Conservation (phyloP, 768 basidiomycete genomes). For the Mycena pura region DNA sequence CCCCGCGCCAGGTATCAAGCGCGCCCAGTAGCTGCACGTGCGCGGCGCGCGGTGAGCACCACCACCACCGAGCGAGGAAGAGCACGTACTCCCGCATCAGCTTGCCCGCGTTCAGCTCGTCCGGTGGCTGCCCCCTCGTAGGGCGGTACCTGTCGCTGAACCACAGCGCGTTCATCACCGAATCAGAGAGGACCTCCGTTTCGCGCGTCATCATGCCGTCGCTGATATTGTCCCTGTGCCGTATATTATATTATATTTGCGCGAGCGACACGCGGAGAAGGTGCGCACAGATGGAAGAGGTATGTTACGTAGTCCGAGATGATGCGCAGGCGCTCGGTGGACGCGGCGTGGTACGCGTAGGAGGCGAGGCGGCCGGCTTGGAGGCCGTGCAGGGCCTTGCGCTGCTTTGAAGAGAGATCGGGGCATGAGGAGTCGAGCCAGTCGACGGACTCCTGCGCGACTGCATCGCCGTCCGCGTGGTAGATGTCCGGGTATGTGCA, state of each 20-base stretch:
- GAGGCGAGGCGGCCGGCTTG: conserved; percentile 73
- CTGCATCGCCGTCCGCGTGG: conserved; percentile 51
- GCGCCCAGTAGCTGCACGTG: conserved; percentile 67
- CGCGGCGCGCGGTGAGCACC: conserved; percentile 16
- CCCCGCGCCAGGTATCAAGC: conserved; percentile 62
- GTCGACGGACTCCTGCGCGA: conserved; percentile 53
- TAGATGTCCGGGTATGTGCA: conserved; percentile 55
- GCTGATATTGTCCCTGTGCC: conserved; percentile 69
- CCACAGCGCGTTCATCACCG: conserved; percentile 77
- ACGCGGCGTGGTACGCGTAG: conserved; percentile 63
- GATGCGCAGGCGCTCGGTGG: conserved; percentile 64
- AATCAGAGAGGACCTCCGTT: conserved; percentile 61
- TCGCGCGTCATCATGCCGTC: conserved; percentile 78
- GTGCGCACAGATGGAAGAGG: conserved; percentile 56
- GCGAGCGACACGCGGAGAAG: conserved; percentile 18
- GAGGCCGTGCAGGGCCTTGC: conserved; percentile 58
- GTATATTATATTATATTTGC: no score
- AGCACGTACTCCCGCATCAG: conserved; percentile 70
- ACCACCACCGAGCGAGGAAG: conserved; percentile 7
- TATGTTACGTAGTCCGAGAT: conserved; percentile 74
- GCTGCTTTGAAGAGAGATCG: conserved; percentile 50
- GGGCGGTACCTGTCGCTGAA: conserved; percentile 60
- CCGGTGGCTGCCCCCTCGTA: conserved; percentile 47
- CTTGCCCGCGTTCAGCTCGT: conserved; percentile 62
- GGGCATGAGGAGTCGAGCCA: conserved; percentile 60